A percentile compares a stretch with the other conserved stretches of the same genome.
Conservation (phyloP, 2,329 filamentous ascomycete species). For the Cordyceps militaris region DNA sequence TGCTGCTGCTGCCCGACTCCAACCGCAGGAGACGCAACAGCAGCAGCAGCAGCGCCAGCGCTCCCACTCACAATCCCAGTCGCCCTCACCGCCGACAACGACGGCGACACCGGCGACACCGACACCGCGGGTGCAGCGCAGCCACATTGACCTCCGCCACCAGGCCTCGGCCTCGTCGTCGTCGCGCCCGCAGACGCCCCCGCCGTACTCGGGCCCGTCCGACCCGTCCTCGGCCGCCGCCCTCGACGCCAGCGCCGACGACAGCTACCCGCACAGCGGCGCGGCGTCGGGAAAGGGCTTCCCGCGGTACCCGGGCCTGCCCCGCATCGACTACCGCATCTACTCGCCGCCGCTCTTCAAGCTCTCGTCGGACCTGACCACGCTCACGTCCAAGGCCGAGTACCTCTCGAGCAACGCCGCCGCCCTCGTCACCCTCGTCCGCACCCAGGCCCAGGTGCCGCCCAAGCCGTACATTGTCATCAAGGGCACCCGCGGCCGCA, state of each 20-base stretch:
- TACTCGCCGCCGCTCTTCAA: conserved; percentile 47
- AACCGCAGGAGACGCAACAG: neutral
- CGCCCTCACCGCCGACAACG: neutral
- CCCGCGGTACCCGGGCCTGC: conserved; percentile 40
- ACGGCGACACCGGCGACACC: neutral
- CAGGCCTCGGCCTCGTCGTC: neutral
- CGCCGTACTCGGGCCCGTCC: conserved; percentile 30
- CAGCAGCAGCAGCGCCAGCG: neutral
- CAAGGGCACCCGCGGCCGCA: conserved; percentile 36
- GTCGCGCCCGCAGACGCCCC: conserved; percentile 19
- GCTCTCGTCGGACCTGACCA: conserved; percentile 41
- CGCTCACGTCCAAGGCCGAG: conserved; percentile 40
- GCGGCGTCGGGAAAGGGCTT: conserved; percentile 14
- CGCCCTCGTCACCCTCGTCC: conserved; percentile 40
- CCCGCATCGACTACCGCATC: conserved; percentile 42
- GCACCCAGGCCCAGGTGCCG: conserved; percentile 42
- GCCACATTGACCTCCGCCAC: neutral
- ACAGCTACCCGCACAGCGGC: conserved; percentile 15
- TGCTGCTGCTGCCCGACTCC: neutral
- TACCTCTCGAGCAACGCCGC: conserved; percentile 40
- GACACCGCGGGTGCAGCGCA: neutral
- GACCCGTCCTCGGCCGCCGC: too few species aligned
- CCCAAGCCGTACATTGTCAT: conserved; percentile 49
- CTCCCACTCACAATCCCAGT: neutral
- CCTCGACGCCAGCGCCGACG: conserved; percentile 15